These are phyloP conservation scores for Colletotrichum neosansevieriae DNA, from an alignment of 2,329 filamentous ascomycete species.

Conservation along the genomic window DNA sequence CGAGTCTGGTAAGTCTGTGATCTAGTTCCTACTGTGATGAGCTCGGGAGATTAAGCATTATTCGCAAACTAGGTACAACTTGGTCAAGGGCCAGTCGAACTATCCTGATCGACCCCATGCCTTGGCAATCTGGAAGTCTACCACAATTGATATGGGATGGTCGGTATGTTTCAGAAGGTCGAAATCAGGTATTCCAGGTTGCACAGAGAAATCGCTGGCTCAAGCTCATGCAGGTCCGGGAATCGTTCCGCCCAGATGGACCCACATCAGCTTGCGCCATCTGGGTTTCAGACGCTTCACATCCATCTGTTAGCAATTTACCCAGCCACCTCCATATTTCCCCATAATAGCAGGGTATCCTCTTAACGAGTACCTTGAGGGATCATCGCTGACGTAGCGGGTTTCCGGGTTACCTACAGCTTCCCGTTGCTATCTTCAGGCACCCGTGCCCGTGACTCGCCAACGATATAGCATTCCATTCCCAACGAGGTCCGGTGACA, in stretches of 20 bases:
- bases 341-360: neutral
- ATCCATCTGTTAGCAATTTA: constrained; percentile 9
- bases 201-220: too few relatives aligned
- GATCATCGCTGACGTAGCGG: constrained; percentile 35
- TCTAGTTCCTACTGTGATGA: accelerated
- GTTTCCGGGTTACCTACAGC: constrained; percentile 26
- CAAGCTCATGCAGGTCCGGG: constrained; percentile 33
- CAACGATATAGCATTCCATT: constrained; percentile 18
- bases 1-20: neutral
- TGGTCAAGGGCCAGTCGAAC: neutral
- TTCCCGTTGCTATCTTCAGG: constrained; percentile 27
- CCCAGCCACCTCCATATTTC: accelerated
- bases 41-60: neutral
- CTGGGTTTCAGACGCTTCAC: constrained; percentile 8
- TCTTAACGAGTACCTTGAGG: constrained; percentile 28
- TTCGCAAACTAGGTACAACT: neutral
- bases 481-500: constrained; percentile 1
- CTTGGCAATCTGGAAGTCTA: neutral
- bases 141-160: too few relatives aligned
- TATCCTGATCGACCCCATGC: constrained; percentile 3
- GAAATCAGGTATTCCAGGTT: too few relatives aligned
- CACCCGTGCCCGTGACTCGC: constrained; percentile 37
- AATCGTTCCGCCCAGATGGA: constrained; percentile 25
- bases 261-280: constrained; percentile 27
- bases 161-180: too few relatives aligned